phyloP scores from a whole-genome alignment of 2,329 filamentous ascomycete genomes.

The Trichocomaceae sp. region DNA sequence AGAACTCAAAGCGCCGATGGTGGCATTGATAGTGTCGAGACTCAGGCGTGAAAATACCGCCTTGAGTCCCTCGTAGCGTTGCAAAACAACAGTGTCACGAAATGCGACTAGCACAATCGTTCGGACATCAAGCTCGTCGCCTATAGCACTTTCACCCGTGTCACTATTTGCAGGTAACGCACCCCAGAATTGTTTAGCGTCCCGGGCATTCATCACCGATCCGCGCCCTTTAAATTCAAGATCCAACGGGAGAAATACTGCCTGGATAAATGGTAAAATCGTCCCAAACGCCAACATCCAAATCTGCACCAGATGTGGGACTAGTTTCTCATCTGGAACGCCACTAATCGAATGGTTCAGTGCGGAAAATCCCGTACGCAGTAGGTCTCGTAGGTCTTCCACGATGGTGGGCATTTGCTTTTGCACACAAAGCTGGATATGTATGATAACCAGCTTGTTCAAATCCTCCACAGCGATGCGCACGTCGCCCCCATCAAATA shows the following conservation, averaged over 20 bases:
- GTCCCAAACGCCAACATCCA: conserved; percentile 91
- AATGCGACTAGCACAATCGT: conserved; percentile 81
- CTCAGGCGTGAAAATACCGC: conserved; percentile 83
- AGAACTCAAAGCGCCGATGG: conserved; percentile 38
- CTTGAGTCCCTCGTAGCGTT: conserved; percentile 81
- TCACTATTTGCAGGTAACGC: conserved; percentile 50
- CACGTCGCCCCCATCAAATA: conserved; percentile 60
- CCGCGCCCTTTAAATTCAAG: conserved; percentile 86
- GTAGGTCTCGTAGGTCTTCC: conserved; percentile 56
- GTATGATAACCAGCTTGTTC: conserved; percentile 56
- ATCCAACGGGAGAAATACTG: conserved; percentile 87
- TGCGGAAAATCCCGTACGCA: conserved; percentile 70
- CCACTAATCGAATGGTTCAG: conserved; percentile 75
- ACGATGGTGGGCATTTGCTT: conserved; percentile 53
- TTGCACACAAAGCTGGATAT: conserved; percentile 57
- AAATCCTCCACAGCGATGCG: conserved; percentile 60
- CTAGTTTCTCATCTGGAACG: conserved; percentile 78
- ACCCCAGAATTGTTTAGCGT: conserved; percentile 88
- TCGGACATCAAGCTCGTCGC: conserved; percentile 72
- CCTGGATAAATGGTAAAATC: conserved; percentile 88
- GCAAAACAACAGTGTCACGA: conserved; percentile 80
- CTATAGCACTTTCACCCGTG: conserved; percentile 36
- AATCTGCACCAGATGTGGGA: conserved; percentile 82
- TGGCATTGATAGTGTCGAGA: conserved; percentile 65
- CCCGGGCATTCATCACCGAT: conserved; percentile 65